Base-by-base conservation (phyloP, 805 yeast species). In the Candida boleticola region DNA sequence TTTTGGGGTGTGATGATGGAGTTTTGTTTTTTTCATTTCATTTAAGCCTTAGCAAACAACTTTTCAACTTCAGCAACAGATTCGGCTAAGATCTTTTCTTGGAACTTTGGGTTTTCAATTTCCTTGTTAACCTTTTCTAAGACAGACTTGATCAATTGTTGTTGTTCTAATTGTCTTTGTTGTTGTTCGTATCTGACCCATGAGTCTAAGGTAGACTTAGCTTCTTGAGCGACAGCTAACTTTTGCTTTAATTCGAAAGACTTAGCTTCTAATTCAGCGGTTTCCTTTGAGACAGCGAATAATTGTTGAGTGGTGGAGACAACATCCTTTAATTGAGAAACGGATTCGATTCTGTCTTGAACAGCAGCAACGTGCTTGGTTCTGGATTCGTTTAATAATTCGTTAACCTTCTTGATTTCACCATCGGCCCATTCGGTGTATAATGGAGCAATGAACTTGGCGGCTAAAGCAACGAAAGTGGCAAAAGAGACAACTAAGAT, bases 121-220 rank as follows among this genome's bases (percentile, higher is more conserved):
- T 89, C 93, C 68, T 83, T 72, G 77, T 87, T 82, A 60, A 92
- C 93, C 76, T 88, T 89, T 42, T 89, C 74, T 64, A 89, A 86
- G 52, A 93, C 96, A 45, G 89, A 61, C 62, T 85, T 73, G 54
- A 95, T 82, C 60, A 93, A 82, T 71, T 88, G 96, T 71, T 83
- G 79, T 79, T 93, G 99, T 79, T 93, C 96, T 63, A 82, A 73
- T 77, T 89, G 96, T 77, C 97, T 92, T 55, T 90, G 93, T 66
- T 89, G 89, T 55, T 88, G 85, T 78, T 93, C 99, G 72, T 86
- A 87, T 81, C 98, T 88, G 58, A 90, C 97, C 99, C 99, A 93
- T 13, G 98, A 89, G 74, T 93, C 99, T 64, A 93, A 82, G 47
- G 92, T 96, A 44, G 93, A 74, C 76, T 86, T 89, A 61, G 98